These are phyloP conservation scores for Zanthoxylum bungeanum DNA, from an alignment of 345 rosid species.

Conservation along the genomic window DNA sequence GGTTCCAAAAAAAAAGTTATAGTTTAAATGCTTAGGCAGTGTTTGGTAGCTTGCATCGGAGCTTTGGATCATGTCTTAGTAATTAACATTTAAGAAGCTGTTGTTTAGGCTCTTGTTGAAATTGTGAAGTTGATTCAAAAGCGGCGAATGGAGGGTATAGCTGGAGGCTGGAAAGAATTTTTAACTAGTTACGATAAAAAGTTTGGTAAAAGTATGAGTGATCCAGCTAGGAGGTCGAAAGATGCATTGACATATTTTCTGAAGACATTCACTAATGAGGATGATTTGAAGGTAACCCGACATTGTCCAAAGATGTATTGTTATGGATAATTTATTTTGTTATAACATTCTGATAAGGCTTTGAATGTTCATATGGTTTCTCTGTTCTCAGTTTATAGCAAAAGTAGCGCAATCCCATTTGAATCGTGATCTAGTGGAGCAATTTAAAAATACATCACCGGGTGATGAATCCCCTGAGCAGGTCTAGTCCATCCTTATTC, in stretches of 20 bases:
- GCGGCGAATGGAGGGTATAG: slow-evolving; percentile 42
- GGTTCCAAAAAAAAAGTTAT: not conserved
- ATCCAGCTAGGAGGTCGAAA: slow-evolving; percentile 63
- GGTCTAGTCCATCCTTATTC: not conserved
- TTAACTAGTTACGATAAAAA: slow-evolving; percentile 46
- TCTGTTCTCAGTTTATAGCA: slow-evolving; percentile 42
- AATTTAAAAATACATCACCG: slow-evolving; percentile 31
- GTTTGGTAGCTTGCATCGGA: no score
- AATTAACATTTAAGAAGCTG: not conserved
- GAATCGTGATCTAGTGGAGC: slow-evolving; percentile 39
- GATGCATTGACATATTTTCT: slow-evolving; percentile 60
- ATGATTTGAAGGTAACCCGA: slow-evolving; percentile 46
- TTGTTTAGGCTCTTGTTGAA: slow-evolving; percentile 59
- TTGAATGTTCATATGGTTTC: not conserved
- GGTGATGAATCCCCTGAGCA: slow-evolving; percentile 57
- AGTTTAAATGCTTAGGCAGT: not conserved
- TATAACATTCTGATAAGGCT: no score
- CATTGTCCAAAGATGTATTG: not conserved
- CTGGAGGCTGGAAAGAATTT: slow-evolving; percentile 78
- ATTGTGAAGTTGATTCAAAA: slow-evolving; percentile 65
- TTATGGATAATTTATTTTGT: not conserved
- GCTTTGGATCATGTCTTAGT: not conserved
- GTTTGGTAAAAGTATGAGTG: slow-evolving; percentile 58
- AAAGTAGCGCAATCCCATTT: slow-evolving; percentile 36
- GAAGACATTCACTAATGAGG: slow-evolving; percentile 39